Conservation (phyloP, 2,329 filamentous ascomycete species). For the Trichoderma harzianum region DNA sequence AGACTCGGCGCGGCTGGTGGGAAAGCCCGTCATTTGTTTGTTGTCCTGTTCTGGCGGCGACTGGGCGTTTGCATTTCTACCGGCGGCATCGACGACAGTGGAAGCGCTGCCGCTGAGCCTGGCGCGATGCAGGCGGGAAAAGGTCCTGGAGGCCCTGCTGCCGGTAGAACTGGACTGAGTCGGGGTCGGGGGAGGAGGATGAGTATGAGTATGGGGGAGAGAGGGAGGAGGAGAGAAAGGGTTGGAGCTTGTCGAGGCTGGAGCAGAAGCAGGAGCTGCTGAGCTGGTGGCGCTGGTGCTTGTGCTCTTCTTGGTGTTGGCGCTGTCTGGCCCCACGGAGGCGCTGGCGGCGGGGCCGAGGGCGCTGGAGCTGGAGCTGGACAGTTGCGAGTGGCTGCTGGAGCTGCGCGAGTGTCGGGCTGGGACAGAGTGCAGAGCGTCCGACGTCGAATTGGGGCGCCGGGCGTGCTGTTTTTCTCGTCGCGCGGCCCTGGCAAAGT, state of each 20-base stretch:
- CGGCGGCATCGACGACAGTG: conserved; percentile 25
- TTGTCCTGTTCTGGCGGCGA: conserved; percentile 34
- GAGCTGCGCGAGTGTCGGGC: conserved; percentile 15
- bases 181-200: background rate
- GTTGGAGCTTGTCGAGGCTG: background rate
- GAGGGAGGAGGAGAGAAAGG: background rate
- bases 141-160: background rate
- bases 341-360: conserved; percentile 16
- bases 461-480: conserved; percentile 9
- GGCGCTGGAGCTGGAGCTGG: background rate
- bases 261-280: background rate
- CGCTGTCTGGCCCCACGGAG: conserved; percentile 10
- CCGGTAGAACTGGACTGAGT: background rate
- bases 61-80: conserved; percentile 40
- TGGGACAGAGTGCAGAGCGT: background rate
- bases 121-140: conserved; percentile 18
- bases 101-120: conserved; percentile 26
- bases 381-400: conserved; percentile 21
- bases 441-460: conserved; percentile 18
- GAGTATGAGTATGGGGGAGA: background rate
- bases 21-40: conserved; percentile 35
- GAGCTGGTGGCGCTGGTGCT: background rate
- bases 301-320: background rate
- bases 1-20: conserved; percentile 42
- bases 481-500: conserved; percentile 13